A percentile compares a stretch with the other conserved stretches of the same genome.
phyloP scores from a whole-genome alignment of 768 basidiomycete species.

The Stropharia rugosoannulata region DNA sequence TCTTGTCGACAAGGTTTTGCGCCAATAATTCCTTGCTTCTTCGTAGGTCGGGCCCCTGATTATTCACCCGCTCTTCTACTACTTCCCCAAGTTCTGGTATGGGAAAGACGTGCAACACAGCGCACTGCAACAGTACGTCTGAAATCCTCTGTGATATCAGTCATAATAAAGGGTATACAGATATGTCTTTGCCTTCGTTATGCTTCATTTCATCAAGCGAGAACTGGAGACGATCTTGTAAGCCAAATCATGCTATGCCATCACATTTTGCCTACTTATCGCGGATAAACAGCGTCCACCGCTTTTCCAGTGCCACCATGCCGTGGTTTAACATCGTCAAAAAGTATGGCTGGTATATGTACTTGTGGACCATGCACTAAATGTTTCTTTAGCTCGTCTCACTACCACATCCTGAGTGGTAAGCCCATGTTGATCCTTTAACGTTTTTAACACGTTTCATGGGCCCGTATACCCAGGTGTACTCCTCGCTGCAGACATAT shows the following conservation, averaged over 20 bases:
- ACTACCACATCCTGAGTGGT: constrained; percentile 86
- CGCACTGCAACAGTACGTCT: constrained; percentile 66
- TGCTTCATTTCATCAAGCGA: constrained; percentile 89
- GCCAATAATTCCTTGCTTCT: constrained; percentile 2
- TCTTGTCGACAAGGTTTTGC: not conserved
- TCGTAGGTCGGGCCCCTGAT: constrained; percentile 80
- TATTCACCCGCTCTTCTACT: constrained; percentile 84
- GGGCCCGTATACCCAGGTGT: constrained; percentile 45
- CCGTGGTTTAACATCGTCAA: constrained; percentile 82
- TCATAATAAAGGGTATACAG: constrained; percentile 24
- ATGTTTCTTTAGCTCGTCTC: constrained; percentile 60
- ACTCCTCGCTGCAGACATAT: constrained; percentile 76
- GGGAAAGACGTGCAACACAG: constrained; percentile 71
- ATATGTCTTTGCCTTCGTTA: constrained; percentile 70
- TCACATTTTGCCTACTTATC: not conserved
- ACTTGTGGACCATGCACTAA: not conserved
- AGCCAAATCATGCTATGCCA: constrained; percentile 21
- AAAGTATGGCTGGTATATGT: constrained; percentile 56
- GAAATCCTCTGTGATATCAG: not conserved
- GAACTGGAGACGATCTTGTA: constrained; percentile 91
- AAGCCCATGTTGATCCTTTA: constrained; percentile 4
- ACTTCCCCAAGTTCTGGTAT: constrained; percentile 70
- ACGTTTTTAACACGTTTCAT: not conserved
- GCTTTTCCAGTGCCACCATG: constrained; percentile 96
- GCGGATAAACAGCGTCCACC: constrained; percentile 69